Conservation (phyloP, 345 rosid species). For the Draba incana region DNA sequence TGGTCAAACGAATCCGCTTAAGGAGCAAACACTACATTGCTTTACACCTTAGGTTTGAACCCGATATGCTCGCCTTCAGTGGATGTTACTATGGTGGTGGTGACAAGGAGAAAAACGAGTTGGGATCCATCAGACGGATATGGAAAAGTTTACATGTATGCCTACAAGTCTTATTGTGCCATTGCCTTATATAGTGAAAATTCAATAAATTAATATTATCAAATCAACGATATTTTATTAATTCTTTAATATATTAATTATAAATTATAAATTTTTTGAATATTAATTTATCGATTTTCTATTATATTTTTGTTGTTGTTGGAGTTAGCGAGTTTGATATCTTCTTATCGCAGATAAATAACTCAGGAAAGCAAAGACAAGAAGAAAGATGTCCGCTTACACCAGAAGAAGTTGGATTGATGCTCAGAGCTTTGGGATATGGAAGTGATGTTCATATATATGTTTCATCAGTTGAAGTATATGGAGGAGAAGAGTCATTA, state of each 20-base stretch:
- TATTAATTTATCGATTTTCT: not conserved
- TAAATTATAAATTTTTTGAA: too few species aligned
- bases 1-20: constrained; percentile 76
- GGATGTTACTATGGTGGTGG: constrained; percentile 99
- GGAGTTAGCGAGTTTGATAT: constrained; percentile 5
- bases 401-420: constrained; percentile 94
- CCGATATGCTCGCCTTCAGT: constrained; percentile 99
- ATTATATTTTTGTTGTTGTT: not conserved
- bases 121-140: constrained; percentile 88
- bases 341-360: constrained; percentile 52
- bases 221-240: too few species aligned
- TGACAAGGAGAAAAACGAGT: constrained; percentile 76
- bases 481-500: constrained; percentile 80
- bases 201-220: too few species aligned
- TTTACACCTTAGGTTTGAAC: constrained; percentile 97
- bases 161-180: constrained; percentile 29
- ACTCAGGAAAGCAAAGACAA: constrained; percentile 92
- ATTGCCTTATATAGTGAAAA: not conserved
- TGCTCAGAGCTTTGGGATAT: constrained; percentile 95
- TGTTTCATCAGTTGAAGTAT: constrained; percentile 97
- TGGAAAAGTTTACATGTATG: constrained; percentile 98
- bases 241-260: too few species aligned
- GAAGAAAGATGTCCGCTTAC: constrained; percentile 98
- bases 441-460: constrained; percentile 87
- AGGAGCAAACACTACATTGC: constrained; percentile 82